Conservation (phyloP, 2,329 filamentous ascomycete genomes). For the Trichophyton schoenleinii region DNA sequence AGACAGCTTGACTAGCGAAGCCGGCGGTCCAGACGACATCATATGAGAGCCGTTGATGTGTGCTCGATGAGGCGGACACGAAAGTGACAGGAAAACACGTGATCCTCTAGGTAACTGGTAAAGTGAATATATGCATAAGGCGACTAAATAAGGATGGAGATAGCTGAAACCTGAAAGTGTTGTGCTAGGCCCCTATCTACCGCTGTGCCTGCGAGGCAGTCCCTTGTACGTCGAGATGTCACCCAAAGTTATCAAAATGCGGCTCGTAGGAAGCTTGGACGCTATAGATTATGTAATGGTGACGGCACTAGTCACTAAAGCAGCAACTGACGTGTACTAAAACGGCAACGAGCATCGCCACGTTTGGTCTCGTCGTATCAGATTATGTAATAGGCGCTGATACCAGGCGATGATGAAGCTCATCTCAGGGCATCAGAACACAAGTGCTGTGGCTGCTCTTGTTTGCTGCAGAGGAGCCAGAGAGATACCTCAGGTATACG, state of each 20-base stretch:
- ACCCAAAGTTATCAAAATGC: not conserved
- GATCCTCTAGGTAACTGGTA: not conserved
- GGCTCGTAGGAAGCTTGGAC: not conserved
- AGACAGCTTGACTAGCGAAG: conserved; percentile 44
- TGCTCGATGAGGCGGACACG: not conserved
- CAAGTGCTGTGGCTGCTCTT: not conserved
- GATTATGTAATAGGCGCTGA: not conserved
- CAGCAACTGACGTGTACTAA: not conserved
- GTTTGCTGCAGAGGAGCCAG: not conserved
- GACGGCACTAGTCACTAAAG: not conserved
- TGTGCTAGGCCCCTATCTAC: not conserved
- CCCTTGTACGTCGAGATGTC: not conserved
- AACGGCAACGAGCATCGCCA: not conserved
- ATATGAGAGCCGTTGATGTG: not conserved
- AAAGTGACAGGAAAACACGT: conserved; percentile 7
- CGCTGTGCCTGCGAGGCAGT: not conserved
- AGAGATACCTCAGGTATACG: not conserved
- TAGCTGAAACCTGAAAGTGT: not conserved
- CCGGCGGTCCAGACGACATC: conserved; percentile 9
- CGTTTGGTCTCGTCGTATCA: not conserved
- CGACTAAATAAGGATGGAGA: not conserved
- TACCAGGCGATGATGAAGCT: not conserved
- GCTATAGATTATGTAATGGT: too few species aligned
- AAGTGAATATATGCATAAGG: not conserved
- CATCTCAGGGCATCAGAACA: not conserved